These are phyloP conservation scores for Blastobotrys apis DNA, from an alignment of 1,139 yeast species.

Conservation along the genomic window DNA sequence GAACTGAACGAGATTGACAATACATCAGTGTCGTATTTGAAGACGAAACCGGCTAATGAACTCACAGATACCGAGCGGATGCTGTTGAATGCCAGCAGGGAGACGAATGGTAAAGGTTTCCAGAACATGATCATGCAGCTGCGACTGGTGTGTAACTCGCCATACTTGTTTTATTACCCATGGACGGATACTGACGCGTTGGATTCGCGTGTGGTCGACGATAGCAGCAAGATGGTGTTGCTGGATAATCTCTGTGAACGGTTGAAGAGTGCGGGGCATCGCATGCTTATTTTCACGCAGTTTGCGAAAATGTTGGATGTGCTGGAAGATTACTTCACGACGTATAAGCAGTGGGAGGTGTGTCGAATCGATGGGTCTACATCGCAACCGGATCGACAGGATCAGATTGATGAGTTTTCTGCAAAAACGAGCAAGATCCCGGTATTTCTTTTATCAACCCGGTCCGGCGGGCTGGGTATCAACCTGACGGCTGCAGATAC, in stretches of 20 bases:
- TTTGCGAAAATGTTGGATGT: constrained; percentile 76
- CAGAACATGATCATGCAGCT: constrained; percentile 77
- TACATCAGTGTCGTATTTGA: no score
- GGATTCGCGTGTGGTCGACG: constrained; percentile 42
- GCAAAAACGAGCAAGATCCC: constrained; percentile 33
- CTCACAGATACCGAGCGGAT: constrained; percentile 18
- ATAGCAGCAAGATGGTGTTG: constrained; percentile 69
- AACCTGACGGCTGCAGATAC: constrained; percentile 85
- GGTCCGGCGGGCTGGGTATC: constrained; percentile 94
- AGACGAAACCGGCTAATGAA: constrained; percentile 8
- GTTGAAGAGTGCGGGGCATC: constrained; percentile 52
- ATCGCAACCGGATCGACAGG: constrained; percentile 59
- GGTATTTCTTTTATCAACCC: constrained; percentile 73
- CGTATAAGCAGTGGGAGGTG: constrained; percentile 42
- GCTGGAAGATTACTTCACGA: constrained; percentile 61
- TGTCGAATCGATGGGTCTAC: constrained; percentile 79
- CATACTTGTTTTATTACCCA: constrained; percentile 78
- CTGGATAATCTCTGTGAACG: constrained; percentile 57
- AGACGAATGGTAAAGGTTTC: constrained; percentile 42
- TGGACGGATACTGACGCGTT: constrained; percentile 44
- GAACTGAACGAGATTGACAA: constrained; percentile 8
- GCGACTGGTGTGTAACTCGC: constrained; percentile 79
- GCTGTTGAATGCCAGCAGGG: constrained; percentile 30
- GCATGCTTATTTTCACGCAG: constrained; percentile 76
- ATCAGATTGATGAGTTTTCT: constrained; percentile 53